phyloP scores from a whole-genome alignment of 1,139 yeast species.

The Zygosaccharomyces sapae region DNA sequence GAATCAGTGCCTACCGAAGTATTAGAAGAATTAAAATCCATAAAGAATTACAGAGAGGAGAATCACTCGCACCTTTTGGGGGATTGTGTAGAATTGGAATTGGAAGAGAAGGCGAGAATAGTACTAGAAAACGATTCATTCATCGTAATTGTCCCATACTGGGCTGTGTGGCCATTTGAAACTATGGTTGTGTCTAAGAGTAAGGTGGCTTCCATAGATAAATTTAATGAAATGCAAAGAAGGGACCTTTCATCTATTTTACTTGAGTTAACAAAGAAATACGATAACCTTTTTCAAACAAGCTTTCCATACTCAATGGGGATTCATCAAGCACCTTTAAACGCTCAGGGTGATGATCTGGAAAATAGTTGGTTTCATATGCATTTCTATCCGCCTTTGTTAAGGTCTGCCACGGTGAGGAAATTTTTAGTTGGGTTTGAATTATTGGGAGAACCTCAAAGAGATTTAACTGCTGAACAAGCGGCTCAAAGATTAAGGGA shows the following conservation, averaged over 20 bases:
- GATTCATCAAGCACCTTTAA: constrained; percentile 65
- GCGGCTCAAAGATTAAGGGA: constrained; percentile 59
- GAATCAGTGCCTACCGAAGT: constrained; percentile 67
- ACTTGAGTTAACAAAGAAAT: constrained; percentile 55
- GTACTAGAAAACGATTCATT: constrained; percentile 61
- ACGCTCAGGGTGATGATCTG: constrained; percentile 40
- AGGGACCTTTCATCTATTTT: constrained; percentile 55
- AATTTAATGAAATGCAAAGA: constrained; percentile 49
- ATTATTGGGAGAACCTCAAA: constrained; percentile 73
- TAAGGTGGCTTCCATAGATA: constrained; percentile 50
- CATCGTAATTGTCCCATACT: constrained; percentile 72
- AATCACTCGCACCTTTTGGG: constrained; percentile 51
- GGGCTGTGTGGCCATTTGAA: constrained; percentile 86
- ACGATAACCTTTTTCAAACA: constrained; percentile 67
- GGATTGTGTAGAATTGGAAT: constrained; percentile 61
- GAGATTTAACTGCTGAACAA: constrained; percentile 72
- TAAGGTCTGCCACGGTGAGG: constrained; percentile 69
- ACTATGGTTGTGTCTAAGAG: constrained; percentile 56
- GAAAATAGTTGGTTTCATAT: constrained; percentile 63
- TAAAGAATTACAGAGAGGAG: constrained; percentile 47
- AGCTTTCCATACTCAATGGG: constrained; percentile 83
- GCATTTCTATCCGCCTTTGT: constrained; percentile 75
- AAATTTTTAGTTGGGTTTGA: constrained; percentile 77
- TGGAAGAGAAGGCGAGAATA: constrained; percentile 48
- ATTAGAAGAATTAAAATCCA: constrained; percentile 50